Base-by-base conservation (phyloP, 2,329 filamentous ascomycete species). In the Alternaria sp. region DNA sequence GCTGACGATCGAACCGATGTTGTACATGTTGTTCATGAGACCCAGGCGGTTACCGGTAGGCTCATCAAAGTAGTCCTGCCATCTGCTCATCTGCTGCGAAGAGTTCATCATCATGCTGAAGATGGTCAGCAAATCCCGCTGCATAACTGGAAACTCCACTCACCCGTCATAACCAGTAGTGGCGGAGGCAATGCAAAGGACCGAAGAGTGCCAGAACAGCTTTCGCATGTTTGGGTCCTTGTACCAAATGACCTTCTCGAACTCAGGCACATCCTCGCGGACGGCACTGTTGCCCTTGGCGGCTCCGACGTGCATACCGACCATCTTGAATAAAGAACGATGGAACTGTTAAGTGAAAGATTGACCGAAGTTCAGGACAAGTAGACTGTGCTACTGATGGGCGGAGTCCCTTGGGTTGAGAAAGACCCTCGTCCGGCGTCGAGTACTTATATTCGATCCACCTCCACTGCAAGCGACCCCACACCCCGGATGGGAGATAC, bases 81-180 rank as follows among this genome's bases (percentile, higher is more conserved):
- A 83, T 33, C 70, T 66, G 33, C 75, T 70, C 56, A 83, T 72
- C 63, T 79, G 79, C 59, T 81, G 82, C 5, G 79, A 79, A n/a
- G 79, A 80, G 70, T 83, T 83, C 63, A 83, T 73, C 75, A 82
- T 80, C 73, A 74, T 82, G 71, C 73, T 84, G n/a, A 53, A 41
- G 53, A 33, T 15, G 3, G 21, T 67, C 45, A 66, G 68, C 23
- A 30, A 20, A 4, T 28, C 23, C 14, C 18, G 9, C 14, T 4
- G 5, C 4, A 14, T 18, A 23, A 8, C 23, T 28, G 20, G 9
- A n/a, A 20, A 56, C 6, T 7, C 23, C 15, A 64, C 80, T 65
- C 76, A 86, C 84, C 84, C 84, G 83, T 87, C 84, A 74, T 86
- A 86, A 72, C 84, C 83, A 43, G 85, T 87, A 33, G 86, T 87